phyloP scores from a whole-genome alignment of 1,284 basidiomycete genomes.

The Puccinia polysora region DNA sequence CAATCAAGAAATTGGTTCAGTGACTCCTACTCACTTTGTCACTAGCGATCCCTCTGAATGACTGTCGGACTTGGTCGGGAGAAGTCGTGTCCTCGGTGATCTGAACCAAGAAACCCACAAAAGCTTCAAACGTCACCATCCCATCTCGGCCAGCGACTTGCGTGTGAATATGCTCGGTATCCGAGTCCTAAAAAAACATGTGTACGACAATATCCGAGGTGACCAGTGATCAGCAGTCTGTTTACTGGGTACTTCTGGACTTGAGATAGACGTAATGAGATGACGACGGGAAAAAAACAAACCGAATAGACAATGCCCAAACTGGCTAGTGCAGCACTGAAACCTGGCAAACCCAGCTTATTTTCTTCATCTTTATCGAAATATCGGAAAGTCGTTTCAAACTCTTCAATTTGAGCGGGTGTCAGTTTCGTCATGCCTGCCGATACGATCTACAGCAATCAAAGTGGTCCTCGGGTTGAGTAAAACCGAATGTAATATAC shows the following conservation, averaged over 20 bases:
- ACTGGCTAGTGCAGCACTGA: slow-evolving; percentile 86
- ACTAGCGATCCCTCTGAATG: slow-evolving; percentile 83
- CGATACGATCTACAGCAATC: slow-evolving; percentile 70
- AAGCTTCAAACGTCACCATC: slow-evolving; percentile 85
- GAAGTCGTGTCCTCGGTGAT: slow-evolving; percentile 94
- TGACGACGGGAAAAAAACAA: slow-evolving; percentile 46
- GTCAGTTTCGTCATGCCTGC: slow-evolving; percentile 85
- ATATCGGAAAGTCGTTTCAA: slow-evolving; percentile 93
- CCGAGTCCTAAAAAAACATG: slow-evolving; percentile 78
- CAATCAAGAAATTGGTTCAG: background rate
- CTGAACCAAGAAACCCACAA: slow-evolving; percentile 87
- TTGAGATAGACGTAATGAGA: no score
- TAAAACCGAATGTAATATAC: no score
- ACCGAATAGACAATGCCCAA: slow-evolving; percentile 87
- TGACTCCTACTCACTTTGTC: slow-evolving; percentile 66
- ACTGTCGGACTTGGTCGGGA: slow-evolving; percentile 81
- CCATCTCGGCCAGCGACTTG: slow-evolving; percentile 80
- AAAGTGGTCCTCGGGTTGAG: no score
- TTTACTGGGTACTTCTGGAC: no score
- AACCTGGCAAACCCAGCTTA: slow-evolving; percentile 75
- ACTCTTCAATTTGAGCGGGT: slow-evolving; percentile 92
- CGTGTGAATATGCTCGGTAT: slow-evolving; percentile 77
- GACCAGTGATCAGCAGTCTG: no score
- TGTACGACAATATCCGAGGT: no score
- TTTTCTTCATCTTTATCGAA: slow-evolving; percentile 92